phyloP scores from a whole-genome alignment of 208 protist species.

The Naegleria fowleri region DNA sequence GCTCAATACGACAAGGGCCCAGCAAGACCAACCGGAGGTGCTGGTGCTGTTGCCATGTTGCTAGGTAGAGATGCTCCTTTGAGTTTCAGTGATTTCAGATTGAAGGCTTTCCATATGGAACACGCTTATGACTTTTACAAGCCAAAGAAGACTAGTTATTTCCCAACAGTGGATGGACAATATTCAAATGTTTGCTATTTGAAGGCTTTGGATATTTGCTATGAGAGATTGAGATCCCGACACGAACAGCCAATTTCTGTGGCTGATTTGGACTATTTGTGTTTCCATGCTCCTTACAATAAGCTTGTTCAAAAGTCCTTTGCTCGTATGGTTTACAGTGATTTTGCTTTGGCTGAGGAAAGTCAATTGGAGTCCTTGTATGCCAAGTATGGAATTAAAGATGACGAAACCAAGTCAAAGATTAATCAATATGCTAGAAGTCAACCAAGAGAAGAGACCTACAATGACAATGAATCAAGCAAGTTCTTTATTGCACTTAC shows the following conservation, averaged over 20 bases:
- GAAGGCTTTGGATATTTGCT: slow-evolving; percentile 69
- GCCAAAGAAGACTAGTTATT: slow-evolving; percentile 64
- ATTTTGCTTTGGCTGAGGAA: slow-evolving; percentile 36
- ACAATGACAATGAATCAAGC: slow-evolving; percentile 52
- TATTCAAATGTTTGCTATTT: slow-evolving; percentile 71
- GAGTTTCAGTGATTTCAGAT: slow-evolving; percentile 8
- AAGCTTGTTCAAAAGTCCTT: slow-evolving; percentile 77
- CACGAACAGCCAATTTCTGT: background rate
- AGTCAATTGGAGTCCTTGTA: background rate
- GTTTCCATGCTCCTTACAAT: slow-evolving; percentile 76
- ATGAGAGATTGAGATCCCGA: slow-evolving; percentile 45
- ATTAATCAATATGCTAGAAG: background rate
- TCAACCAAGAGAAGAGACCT: slow-evolving; percentile 46
- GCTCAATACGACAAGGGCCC: slow-evolving; percentile 67
- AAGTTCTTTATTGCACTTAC: slow-evolving; percentile 47
- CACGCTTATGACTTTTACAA: slow-evolving; percentile 88
- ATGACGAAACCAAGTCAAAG: slow-evolving; percentile 11
- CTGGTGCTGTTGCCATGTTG: slow-evolving; percentile 49
- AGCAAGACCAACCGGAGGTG: slow-evolving; percentile 46
- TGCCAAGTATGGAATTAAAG: background rate
- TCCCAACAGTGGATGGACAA: slow-evolving; percentile 71
- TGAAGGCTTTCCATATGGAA: slow-evolving; percentile 52
- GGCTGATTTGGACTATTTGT: slow-evolving; percentile 46
- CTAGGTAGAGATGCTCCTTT: slow-evolving; percentile 30
- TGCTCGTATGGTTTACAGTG: slow-evolving; percentile 50